Conservation (phyloP, 495 filamentous ascomycete species). For the Aspergillus kassunensis region DNA sequence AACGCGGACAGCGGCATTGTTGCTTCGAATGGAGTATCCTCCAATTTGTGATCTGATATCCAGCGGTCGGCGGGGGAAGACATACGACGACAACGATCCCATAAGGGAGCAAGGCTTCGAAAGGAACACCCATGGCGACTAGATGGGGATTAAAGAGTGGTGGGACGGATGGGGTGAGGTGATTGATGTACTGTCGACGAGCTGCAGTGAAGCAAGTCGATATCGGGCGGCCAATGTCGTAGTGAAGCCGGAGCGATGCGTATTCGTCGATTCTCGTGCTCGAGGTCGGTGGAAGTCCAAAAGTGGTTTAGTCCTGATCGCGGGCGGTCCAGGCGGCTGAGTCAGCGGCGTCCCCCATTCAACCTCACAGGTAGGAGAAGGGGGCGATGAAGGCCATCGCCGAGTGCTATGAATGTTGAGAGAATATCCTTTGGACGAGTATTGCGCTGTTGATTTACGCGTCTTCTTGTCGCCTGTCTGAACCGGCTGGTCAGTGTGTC, state of each 20-base stretch:
- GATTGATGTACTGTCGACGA: not conserved
- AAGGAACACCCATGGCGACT: slow-evolving; percentile 83
- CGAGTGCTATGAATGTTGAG: slow-evolving; percentile 35
- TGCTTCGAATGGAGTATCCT: not conserved
- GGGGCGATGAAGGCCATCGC: slow-evolving; percentile 32
- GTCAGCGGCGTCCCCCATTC: slow-evolving; percentile 38
- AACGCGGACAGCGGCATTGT: not conserved
- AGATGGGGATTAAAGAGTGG: slow-evolving; percentile 1
- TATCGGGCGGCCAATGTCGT: slow-evolving; percentile 17
- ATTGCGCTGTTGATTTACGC: slow-evolving; percentile 34
- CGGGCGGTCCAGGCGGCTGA: slow-evolving; percentile 28
- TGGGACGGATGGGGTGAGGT: not conserved
- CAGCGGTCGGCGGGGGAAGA: slow-evolving; percentile 16
- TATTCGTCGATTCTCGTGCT: slow-evolving; percentile 7
- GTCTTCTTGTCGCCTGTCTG: slow-evolving; percentile 24
- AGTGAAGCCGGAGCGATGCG: slow-evolving; percentile 20
- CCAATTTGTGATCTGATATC: not conserved
- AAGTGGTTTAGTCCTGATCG: slow-evolving; percentile 34
- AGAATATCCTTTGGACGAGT: slow-evolving; percentile 21
- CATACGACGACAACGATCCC: slow-evolving; percentile 83
- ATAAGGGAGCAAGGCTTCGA: slow-evolving; percentile 93
- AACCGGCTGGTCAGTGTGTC: slow-evolving; percentile 12
- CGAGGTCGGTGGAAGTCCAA: slow-evolving; percentile 27
- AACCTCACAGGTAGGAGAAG: slow-evolving; percentile 39
- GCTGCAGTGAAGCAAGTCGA: slow-evolving; percentile 7